Conservation (phyloP, 1,139 yeast genomes). For the Saccharomycopsis crataegensis region DNA sequence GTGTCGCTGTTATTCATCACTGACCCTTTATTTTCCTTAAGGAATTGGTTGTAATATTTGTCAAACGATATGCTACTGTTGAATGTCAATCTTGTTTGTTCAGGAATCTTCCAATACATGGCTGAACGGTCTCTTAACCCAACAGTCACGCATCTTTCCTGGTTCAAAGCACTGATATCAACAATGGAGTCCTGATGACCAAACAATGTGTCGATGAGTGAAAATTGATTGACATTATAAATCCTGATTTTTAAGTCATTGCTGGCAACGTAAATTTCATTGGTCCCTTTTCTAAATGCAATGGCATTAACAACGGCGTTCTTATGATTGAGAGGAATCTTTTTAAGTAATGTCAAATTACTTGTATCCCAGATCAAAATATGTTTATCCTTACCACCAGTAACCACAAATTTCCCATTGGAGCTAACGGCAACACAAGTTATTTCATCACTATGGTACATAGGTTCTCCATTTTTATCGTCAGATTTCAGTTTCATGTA, state of each 20-base stretch:
- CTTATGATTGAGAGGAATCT: slow-evolving; percentile 13
- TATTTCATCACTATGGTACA: slow-evolving; percentile 70
- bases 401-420: slow-evolving; percentile 80
- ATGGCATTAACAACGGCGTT: slow-evolving; percentile 16
- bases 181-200: slow-evolving; percentile 92
- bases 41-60: slow-evolving; percentile 33
- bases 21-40: slow-evolving; percentile 27
- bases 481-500: slow-evolving; percentile 22
- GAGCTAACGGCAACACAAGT: slow-evolving; percentile 77
- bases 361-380: slow-evolving; percentile 59
- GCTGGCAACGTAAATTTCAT: slow-evolving; percentile 87
- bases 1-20: slow-evolving; percentile 30
- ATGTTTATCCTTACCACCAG: slow-evolving; percentile 82
- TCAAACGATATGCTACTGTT: slow-evolving; percentile 54
- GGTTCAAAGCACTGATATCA: slow-evolving; percentile 70
- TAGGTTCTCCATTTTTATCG: slow-evolving; percentile 5
- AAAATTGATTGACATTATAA: slow-evolving; percentile 74
- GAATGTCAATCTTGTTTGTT: slow-evolving; percentile 87
- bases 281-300: slow-evolving; percentile 70
- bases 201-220: slow-evolving; percentile 83
- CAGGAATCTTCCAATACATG: slow-evolving; percentile 93
- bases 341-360: slow-evolving; percentile 14
- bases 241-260: slow-evolving; percentile 88
- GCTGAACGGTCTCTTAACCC: slow-evolving; percentile 94
- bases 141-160: slow-evolving; percentile 91